phyloP scores from a whole-genome alignment of 176 grass and related monocot species.

The Tillandsia leiboldiana region DNA sequence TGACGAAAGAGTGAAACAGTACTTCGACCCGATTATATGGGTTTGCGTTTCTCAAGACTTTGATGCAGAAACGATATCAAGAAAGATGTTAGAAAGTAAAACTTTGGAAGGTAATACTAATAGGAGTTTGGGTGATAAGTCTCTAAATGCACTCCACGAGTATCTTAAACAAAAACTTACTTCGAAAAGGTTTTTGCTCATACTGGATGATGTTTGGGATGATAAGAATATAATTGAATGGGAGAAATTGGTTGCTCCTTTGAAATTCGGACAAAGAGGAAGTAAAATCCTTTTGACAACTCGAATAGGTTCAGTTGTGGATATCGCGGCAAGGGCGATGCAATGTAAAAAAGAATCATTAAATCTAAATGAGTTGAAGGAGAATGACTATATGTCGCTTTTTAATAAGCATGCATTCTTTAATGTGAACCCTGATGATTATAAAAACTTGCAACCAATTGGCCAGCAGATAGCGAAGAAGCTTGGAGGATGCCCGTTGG shows the following conservation, averaged over 20 bases:
- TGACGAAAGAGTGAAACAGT: no score
- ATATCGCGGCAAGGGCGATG: constrained; percentile 10
- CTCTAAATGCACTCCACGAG: no score
- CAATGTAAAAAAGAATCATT: neutral
- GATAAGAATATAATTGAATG: no score
- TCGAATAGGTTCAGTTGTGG: neutral
- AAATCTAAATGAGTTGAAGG: neutral
- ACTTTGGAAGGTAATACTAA: no score
- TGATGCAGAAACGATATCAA: no score
- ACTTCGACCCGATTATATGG: no score
- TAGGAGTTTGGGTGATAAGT: no score
- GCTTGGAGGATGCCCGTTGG: constrained; percentile 18
- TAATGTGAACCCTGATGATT: constrained; percentile 3
- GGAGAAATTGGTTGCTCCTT: constrained; percentile 5
- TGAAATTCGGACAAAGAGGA: constrained; percentile 17
- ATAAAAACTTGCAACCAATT: constrained; percentile 3
- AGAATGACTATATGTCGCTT: neutral
- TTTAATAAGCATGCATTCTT: constrained; percentile 15
- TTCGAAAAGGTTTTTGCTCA: no score
- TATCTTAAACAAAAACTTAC: no score
- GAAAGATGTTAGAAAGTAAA: no score
- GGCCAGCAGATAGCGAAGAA: constrained; percentile 7
- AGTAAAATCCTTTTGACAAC: constrained; percentile 21
- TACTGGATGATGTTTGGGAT: no score
- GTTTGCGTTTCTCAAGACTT: no score